Evolutionary conservation across 371 early-diverging fungal genomes (phyloP), one percentile per base, ranked within the genome.

Genomic region (Lichtheimia ramosa): DNA sequence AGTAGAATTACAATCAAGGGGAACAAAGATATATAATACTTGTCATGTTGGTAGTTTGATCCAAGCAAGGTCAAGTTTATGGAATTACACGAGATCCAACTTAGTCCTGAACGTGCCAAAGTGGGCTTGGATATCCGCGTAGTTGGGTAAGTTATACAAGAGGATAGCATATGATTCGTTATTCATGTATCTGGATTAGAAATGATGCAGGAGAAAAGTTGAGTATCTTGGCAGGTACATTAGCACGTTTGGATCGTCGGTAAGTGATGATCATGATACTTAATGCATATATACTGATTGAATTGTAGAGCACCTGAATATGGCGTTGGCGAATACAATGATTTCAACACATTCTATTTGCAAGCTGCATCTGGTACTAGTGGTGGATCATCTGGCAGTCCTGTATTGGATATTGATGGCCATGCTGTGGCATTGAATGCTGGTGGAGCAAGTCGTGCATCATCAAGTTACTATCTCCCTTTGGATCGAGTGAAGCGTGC

Each of bases 41-140:
- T 27, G 7, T 27, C 51, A 16, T 48, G 18, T 34, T 34, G 34
- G 1, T 43, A 69, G 66, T 96, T 92, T 64, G 91, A 96, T 71
- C 90, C 90, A 2, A 58, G 65, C 18, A 83, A 88, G 62, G 81
- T 96, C 59, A 74, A 84, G 57, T 91, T 90, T 72, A 88, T 92
- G 89, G 66, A 78, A 0, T 70, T 92, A 5, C 73, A 73, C 13
- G 84, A 86, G 43, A 91, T 93, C 53, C 70, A 81, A 15, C 83
- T 93, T 13, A 82, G 84, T 46, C 93, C 93, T 2, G 85, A 88
- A 46, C 64, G 81, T 0, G 93, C 91, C 20, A 82, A 86, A 46
- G 89, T 93, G 5, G 93, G 93, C 15, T 70, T 89, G 58, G 93
- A 93, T 43, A 89, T 93, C 53, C 79, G 91, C 21, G 92, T 93